Evolutionary conservation across 2,329 filamentous ascomycete species (phyloP), one percentile per base, ranked within the genome.

Genomic region (Arthrobotrys pseudoclavata): DNA sequence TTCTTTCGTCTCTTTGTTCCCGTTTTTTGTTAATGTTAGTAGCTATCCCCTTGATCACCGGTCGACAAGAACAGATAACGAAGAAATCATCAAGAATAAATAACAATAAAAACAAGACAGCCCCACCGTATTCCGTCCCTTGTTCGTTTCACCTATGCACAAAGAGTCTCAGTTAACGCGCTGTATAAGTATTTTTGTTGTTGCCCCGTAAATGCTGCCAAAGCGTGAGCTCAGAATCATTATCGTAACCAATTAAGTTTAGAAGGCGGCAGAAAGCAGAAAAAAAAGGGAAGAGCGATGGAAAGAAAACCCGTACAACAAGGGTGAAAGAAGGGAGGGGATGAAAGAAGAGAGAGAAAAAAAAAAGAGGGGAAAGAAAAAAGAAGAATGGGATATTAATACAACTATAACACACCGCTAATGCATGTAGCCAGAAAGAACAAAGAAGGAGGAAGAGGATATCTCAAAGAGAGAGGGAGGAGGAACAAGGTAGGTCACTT

Each of bases 361-460:
- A 40, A 40, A 12, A 40, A 29, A 60, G 34, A 31, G 34, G 55
- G 22, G 20, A 57, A 50, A 7, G 29, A 29, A 50, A 22, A n/a
- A 31, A 50, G 29, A 66, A 42, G 45, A 47, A 63, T 15, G 26
- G 13, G 29, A 42, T 74, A 61, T 67, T 74, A 67, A 62, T 74
- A 74, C 69, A 74, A 55, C 31, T 67, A 67, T n/a, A 67, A 68
- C 69, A 62, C 62, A 68, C 62, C 52, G 69, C 69, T 74, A 68
- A 74, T 74, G 69, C 69, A 74, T 45, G 20, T 29, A 67, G 26
- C 62, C 62, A 15, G 22, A 50, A 18, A 64, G n/a, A 18, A 37
- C 18, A 20, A 57, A 45, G 26, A 45, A 37, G 13, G n/a, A 75
- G 45, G 31, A 67, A 60, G 47, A 40, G 24, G 24, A 42, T 48